A percentile compares a stretch with the other conserved stretches of the same genome.
phyloP scores from a whole-genome alignment of 2,329 filamentous ascomycete species.

The Sclerotinia minor region DNA sequence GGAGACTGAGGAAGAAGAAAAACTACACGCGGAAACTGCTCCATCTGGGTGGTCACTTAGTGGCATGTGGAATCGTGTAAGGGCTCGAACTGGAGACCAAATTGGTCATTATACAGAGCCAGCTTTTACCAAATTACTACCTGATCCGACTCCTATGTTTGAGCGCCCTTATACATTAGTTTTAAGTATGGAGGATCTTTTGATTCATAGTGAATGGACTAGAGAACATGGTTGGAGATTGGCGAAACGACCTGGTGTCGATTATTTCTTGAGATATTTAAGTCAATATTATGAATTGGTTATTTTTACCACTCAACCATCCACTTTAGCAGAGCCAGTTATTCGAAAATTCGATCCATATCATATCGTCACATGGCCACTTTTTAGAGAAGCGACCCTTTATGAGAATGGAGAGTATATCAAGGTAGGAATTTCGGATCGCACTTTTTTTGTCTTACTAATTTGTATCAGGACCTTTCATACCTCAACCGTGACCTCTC shows the following conservation, averaged over 20 bases:
- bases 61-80: slow-evolving; percentile 79
- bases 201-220: slow-evolving; percentile 93
- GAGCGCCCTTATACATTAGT: slow-evolving; percentile 90
- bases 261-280: slow-evolving; percentile 96
- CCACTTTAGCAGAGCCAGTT: slow-evolving; percentile 79
- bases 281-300: slow-evolving; percentile 98
- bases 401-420: slow-evolving; percentile 95
- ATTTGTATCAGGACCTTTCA: slow-evolving; percentile 72
- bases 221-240: slow-evolving; percentile 93
- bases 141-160: slow-evolving; percentile 74
- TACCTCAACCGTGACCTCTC: slow-evolving; percentile 95
- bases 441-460: slow-evolving; percentile 28
- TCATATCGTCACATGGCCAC: slow-evolving; percentile 90
- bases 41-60: slow-evolving; percentile 76
- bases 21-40: slow-evolving; percentile 62
- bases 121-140: slow-evolving; percentile 89
- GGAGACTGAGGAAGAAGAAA: slow-evolving; percentile 72
- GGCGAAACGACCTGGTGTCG: slow-evolving; percentile 90
- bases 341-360: slow-evolving; percentile 93
- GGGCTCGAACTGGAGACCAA: slow-evolving; percentile 71
- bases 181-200: slow-evolving; percentile 86
- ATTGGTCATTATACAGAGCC: slow-evolving; percentile 95
- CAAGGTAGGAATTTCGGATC: slow-evolving; percentile 62
- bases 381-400: slow-evolving; percentile 95
- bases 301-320: slow-evolving; percentile 88